A percentile compares a stretch with the other conserved stretches of the same genome.
These are phyloP conservation scores for Podaxis sp. DNA, from an alignment of 768 basidiomycete genomes.

Conservation along the genomic window DNA sequence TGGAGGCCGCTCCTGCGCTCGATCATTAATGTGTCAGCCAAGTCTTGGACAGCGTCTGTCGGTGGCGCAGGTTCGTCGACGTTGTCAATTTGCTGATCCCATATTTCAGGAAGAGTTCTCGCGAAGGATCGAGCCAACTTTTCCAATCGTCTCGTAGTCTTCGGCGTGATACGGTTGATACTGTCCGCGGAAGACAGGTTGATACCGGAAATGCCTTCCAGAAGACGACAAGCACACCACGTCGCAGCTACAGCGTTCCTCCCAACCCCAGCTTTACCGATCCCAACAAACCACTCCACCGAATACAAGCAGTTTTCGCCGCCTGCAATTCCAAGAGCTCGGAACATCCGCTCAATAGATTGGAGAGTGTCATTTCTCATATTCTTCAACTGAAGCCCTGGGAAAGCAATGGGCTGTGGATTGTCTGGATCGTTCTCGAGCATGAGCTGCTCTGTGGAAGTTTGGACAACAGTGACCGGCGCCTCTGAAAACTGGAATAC, in stretches of 20 bases:
- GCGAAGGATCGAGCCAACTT: conserved; percentile 65
- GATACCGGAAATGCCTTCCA: conserved; percentile 68
- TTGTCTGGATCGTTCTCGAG: conserved; percentile 50
- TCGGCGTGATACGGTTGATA: conserved; percentile 25
- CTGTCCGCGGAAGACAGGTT: conserved; percentile 35
- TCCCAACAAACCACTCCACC: conserved; percentile 78
- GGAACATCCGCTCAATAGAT: conserved; percentile 71
- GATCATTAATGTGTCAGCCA: conserved; percentile 24
- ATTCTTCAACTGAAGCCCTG: conserved; percentile 57
- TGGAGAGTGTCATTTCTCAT: conserved; percentile 44
- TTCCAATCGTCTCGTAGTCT: conserved; percentile 51
- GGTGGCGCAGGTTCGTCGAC: conserved; percentile 19
- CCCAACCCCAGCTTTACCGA: conserved; percentile 45
- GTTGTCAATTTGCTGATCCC: conserved; percentile 50
- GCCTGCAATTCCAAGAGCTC: conserved; percentile 64
- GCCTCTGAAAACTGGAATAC: conserved; percentile 75
- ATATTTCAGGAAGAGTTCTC: conserved; percentile 66
- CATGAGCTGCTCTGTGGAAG: conserved; percentile 52
- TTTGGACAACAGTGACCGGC: conserved; percentile 44
- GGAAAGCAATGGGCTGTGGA: conserved; percentile 46
- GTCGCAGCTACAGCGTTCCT: conserved; percentile 64
- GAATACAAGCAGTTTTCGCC: conserved; percentile 72
- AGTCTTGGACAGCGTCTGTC: conserved; percentile 20
- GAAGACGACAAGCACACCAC: conserved; percentile 78
- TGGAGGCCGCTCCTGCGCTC: conserved; percentile 69